Percentiles rank a stretch among this genome's conserved stretches.
Evolutionary conservation across 1,139 yeast genomes (phyloP).

Genomic region (Geotrichum carabidarum): DNA sequence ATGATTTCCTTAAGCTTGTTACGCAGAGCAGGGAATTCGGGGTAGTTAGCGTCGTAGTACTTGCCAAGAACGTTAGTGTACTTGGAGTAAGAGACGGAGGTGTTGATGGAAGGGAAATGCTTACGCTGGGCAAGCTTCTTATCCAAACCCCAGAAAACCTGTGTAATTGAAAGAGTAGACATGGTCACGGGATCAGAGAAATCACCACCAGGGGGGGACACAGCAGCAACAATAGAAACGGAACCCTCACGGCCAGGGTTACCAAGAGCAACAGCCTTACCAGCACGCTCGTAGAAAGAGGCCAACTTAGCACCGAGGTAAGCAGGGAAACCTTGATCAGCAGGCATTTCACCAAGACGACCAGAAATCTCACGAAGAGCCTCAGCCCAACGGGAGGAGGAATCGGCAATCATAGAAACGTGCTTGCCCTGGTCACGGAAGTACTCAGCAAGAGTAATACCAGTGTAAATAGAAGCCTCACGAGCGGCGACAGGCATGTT

Average conservation of each 20-base stretch:
- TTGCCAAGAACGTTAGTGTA: constrained; percentile 82
- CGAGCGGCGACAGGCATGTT: constrained; percentile 99
- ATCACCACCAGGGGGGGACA: constrained; percentile 99
- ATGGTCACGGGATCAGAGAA: constrained; percentile 99
- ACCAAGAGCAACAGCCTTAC: constrained; percentile 92
- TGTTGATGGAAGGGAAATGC: constrained; percentile 98
- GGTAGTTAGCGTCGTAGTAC: constrained; percentile 79
- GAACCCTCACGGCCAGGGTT: constrained; percentile 95
- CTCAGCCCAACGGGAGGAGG: constrained; percentile 99
- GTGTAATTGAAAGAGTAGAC: constrained; percentile 95
- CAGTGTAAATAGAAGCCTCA: constrained; percentile 98
- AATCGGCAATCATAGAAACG: constrained; percentile 98
- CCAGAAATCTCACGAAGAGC: constrained; percentile 99
- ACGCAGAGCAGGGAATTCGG: constrained; percentile 87
- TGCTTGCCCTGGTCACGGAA: constrained; percentile 99
- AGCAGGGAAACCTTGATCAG: constrained; percentile 99
- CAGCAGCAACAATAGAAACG: constrained; percentile 98
- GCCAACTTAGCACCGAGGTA: constrained; percentile 98
- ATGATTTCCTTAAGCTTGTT: constrained; percentile 88
- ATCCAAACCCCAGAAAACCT: constrained; percentile 99
- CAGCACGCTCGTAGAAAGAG: constrained; percentile 98
- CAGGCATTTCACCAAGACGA: constrained; percentile 99
- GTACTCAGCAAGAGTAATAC: constrained; percentile 96
- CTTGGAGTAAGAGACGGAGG: constrained; percentile 92
- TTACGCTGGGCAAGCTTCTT: constrained; percentile 98